Percentiles rank a stretch among this genome's conserved stretches.
phyloP scores from a whole-genome alignment of 148 eudicot species.

The Camellia granthamiana region DNA sequence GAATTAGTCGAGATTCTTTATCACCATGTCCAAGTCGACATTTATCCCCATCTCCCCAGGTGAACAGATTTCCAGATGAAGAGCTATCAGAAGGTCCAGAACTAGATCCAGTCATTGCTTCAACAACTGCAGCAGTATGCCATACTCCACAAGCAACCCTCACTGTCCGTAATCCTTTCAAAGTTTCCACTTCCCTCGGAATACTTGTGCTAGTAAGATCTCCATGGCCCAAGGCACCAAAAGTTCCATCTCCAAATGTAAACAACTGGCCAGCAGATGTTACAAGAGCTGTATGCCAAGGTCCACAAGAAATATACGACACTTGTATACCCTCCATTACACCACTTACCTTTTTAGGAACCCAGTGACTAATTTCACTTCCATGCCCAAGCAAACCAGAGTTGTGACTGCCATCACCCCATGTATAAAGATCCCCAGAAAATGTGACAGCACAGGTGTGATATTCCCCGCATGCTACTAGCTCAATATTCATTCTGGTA shows the following conservation, averaged over 20 bases:
- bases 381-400: slow-evolving; percentile 81
- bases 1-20: slow-evolving; percentile 54
- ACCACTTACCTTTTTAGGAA: slow-evolving; percentile 72
- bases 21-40: slow-evolving; percentile 90
- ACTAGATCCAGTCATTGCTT: slow-evolving; percentile 27
- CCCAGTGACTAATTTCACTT: slow-evolving; percentile 61
- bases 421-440: slow-evolving; percentile 80
- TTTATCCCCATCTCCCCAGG: slow-evolving; percentile 91
- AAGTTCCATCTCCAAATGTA: slow-evolving; percentile 96
- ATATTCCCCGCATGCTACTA: slow-evolving; percentile 77
- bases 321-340: slow-evolving; percentile 65
- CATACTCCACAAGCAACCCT: slow-evolving; percentile 85
- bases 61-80: slow-evolving; percentile 59
- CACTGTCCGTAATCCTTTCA: slow-evolving; percentile 53
- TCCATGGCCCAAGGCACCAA: slow-evolving; percentile 91
- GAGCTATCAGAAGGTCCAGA: slow-evolving; percentile 30
- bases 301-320: slow-evolving; percentile 72
- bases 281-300: slow-evolving; percentile 88
- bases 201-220: slow-evolving; percentile 44
- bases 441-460: slow-evolving; percentile 83
- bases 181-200: slow-evolving; percentile 74
- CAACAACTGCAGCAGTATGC: slow-evolving; percentile 94
- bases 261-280: slow-evolving; percentile 68
- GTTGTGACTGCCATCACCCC: slow-evolving; percentile 78
- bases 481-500: slow-evolving; percentile 52